Base-by-base conservation (phyloP, 306 rosid genomes). In the Cucurbita maxima region DNA sequence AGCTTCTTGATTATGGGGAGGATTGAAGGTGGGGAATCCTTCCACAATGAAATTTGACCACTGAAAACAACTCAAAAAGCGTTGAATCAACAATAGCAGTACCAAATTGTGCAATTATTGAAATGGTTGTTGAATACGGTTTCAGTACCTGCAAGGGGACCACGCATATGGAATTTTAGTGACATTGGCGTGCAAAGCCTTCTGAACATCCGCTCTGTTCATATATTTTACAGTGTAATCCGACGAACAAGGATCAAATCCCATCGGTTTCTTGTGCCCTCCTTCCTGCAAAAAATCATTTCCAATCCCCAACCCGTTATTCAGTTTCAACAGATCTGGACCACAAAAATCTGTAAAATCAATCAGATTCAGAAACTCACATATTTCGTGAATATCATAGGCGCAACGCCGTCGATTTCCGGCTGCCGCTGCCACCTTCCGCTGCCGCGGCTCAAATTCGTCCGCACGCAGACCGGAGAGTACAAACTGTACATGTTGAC, bases 1-100 rank as follows among this genome's bases (percentile, higher is more conserved):
- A 92, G 95, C 85, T 88, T 92, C 51, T 66, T 80, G 19, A 92
- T 79, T 8, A 80, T 64, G 7, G 96, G 96, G 62, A 92, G 97
- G 64, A 86, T 74, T 13, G 97, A 89, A 0, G 76, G 41, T 6
- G 95, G 89, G 22, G 94, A 61, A 15, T 86, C 97, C 4, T 76
- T 77, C 97, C 96, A 89, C 54, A 75, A 69, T 36, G 82, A 20
- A 50, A 92, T 85, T 15, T 77, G 76, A 1, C 84, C 43, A 51
- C 96, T 92, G 61, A 22, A 22, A n/a, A 51, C 37, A 57, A 57
- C 14, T 5, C 37, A 10, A 9, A 57, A 9, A 22, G 10, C 10
- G 4, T n/a, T 10, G 57, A 50, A 40, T 5, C 44, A 6, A 40
- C 44, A 40, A 40, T 13, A 13, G n/a, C 1, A 50, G 0, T 1